Evolutionary conservation across 2,329 filamentous ascomycete genomes (phyloP).

Genomic region (Botrytis squamosa): DNA sequence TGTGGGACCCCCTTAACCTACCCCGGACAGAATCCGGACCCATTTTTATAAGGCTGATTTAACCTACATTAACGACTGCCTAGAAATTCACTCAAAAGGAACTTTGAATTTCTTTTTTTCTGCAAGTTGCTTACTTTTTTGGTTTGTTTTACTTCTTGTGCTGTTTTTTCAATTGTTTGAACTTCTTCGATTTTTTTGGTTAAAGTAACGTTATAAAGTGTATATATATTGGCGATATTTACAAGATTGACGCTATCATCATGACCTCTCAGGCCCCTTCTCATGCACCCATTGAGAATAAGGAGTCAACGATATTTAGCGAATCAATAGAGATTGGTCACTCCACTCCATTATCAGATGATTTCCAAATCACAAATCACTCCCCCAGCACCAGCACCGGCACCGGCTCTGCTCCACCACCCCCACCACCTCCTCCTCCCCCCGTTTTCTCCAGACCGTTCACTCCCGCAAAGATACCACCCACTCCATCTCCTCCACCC

Average conservation of each 20-base stretch:
- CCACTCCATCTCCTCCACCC: not conserved
- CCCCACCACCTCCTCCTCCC: not conserved
- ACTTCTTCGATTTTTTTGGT: not conserved
- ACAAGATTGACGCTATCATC: not conserved
- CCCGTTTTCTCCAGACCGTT: not conserved
- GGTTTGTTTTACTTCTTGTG: not conserved
- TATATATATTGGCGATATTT: too few species aligned
- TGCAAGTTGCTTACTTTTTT: not conserved
- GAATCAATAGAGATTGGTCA: not conserved
- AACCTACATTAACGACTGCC: not conserved
- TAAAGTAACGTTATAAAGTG: not conserved
- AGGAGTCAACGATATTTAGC: not conserved
- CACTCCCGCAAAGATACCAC: not conserved
- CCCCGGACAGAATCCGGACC: not conserved
- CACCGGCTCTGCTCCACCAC: not conserved
- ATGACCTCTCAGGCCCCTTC: not conserved
- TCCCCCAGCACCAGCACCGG: not conserved
- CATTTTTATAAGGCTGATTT: conserved; percentile 1
- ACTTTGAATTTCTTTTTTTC: not conserved
- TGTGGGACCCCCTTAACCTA: not conserved
- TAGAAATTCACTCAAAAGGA: not conserved
- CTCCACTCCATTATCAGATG: not conserved
- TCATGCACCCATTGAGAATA: not conserved
- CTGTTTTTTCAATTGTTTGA: not conserved
- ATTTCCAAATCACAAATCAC: not conserved